Percentiles rank a stretch among this genome's conserved stretches.
Conservation (phyloP, 2,329 filamentous ascomycete genomes). For the Chaetomiaceae sp. region DNA sequence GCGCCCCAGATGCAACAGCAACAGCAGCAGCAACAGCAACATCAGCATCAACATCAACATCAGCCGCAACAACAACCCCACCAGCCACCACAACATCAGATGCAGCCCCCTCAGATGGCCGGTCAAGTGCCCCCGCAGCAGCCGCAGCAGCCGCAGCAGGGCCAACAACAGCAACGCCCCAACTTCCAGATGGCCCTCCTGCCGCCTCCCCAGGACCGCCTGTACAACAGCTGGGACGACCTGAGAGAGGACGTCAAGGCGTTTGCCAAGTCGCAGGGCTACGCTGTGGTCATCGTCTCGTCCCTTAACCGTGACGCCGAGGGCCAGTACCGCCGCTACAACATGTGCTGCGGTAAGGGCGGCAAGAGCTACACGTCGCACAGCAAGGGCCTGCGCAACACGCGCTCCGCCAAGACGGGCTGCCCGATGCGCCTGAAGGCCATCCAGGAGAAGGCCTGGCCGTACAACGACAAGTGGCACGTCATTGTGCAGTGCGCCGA, state of each 20-base stretch:
- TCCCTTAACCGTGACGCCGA: constrained; percentile 27
- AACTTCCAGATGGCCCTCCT: constrained; percentile 29
- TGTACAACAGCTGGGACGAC: constrained; percentile 26
- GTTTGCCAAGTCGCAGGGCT: constrained; percentile 27
- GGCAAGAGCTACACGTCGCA: constrained; percentile 27
- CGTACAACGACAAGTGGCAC: constrained; percentile 29
- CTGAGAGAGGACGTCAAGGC: constrained; percentile 24
- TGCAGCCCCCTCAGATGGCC: constrained; percentile 9
- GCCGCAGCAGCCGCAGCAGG: constrained; percentile 12
- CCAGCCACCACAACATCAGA: constrained; percentile 10
- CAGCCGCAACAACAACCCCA: constrained; percentile 10
- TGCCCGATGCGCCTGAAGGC: constrained; percentile 30
- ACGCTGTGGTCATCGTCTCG: constrained; percentile 27
- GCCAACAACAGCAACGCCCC: constrained; percentile 16
- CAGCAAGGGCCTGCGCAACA: constrained; percentile 25
- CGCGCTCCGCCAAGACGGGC: constrained; percentile 27
- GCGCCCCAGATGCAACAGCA: constrained; percentile 8
- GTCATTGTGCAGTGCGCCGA: constrained; percentile 28
- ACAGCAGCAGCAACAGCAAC: neutral
- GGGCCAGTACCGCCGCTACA: constrained; percentile 29
- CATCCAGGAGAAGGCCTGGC: constrained; percentile 27
- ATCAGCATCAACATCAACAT: constrained; percentile 8
- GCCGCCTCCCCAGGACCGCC: constrained; percentile 27
- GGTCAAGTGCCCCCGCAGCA: constrained; percentile 7
- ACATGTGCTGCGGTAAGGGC: constrained; percentile 29